Percentiles rank a stretch among this genome's conserved stretches.
These are phyloP conservation scores for Chaetomium fimeti DNA, from an alignment of 495 filamentous ascomycete species.

Conservation along the genomic window DNA sequence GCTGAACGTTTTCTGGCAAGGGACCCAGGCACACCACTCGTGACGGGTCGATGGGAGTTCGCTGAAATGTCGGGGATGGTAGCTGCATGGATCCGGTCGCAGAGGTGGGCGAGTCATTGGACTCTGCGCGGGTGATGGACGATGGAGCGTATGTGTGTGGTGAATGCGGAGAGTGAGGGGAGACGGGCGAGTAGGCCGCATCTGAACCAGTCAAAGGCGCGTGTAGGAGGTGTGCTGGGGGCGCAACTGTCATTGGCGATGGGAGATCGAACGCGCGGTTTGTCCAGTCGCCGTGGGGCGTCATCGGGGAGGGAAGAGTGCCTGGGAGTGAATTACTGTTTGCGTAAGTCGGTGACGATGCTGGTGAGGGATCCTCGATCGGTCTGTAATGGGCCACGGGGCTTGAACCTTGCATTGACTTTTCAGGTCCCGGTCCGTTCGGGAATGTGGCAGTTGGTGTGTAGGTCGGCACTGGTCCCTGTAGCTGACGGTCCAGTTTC, in stretches of 20 bases:
- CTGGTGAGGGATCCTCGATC: slow-evolving; percentile 41
- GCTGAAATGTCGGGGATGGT: slow-evolving; percentile 42
- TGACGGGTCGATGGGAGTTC: slow-evolving; percentile 50
- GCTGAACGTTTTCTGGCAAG: slow-evolving; percentile 49
- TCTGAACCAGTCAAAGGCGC: slow-evolving; percentile 24
- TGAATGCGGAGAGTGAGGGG: slow-evolving; percentile 34
- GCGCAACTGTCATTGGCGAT: slow-evolving; percentile 41
- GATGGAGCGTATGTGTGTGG: slow-evolving; percentile 35
- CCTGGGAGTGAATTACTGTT: slow-evolving; percentile 39
- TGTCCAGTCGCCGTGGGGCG: slow-evolving; percentile 44
- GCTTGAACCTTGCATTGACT: slow-evolving; percentile 41
- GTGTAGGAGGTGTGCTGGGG: slow-evolving; percentile 29
- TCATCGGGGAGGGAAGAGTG: slow-evolving; percentile 47
- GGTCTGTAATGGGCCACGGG: slow-evolving; percentile 42
- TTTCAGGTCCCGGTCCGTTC: slow-evolving; percentile 29
- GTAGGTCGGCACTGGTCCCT: slow-evolving; percentile 42
- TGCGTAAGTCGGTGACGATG: slow-evolving; percentile 44
- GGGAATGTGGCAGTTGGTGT: slow-evolving; percentile 20
- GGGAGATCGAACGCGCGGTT: slow-evolving; percentile 41
- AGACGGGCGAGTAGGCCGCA: slow-evolving; percentile 39
- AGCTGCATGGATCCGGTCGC: slow-evolving; percentile 31
- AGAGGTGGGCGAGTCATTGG: slow-evolving; percentile 35
- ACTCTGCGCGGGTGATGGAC: slow-evolving; percentile 39
- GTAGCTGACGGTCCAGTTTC: slow-evolving; percentile 47
- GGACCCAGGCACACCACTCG: slow-evolving; percentile 53